These are phyloP conservation scores for Dioszegia hungarica DNA, from an alignment of 768 basidiomycete species.

Conservation along the genomic window DNA sequence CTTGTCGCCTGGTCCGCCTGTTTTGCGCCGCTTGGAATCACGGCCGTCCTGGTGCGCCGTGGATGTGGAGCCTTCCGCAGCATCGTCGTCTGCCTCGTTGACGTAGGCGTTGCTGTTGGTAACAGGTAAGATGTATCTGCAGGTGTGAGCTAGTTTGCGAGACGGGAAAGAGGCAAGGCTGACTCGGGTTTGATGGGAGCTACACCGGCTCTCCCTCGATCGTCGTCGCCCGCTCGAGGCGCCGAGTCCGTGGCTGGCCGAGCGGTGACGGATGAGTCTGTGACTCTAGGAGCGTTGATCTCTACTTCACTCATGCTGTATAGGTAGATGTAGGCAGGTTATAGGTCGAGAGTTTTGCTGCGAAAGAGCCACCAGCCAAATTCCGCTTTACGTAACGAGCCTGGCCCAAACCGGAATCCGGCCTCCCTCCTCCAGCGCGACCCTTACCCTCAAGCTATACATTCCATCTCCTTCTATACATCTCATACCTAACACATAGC, in stretches of 20 bases:
- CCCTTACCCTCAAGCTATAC: not conserved
- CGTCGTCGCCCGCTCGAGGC: slow-evolving; percentile 14
- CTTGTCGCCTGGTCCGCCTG: slow-evolving; percentile 9
- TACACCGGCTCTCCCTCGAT: slow-evolving; percentile 18
- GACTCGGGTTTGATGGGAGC: slow-evolving; percentile 47
- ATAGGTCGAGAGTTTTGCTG: not conserved
- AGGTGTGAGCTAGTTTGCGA: slow-evolving; percentile 12
- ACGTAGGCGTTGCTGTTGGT: not conserved
- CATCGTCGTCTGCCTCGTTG: slow-evolving; percentile 14
- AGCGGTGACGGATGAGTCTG: slow-evolving; percentile 10
- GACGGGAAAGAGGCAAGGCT: slow-evolving; percentile 1
- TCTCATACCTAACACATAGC: not conserved
- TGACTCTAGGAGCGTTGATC: not conserved
- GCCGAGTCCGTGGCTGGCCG: slow-evolving; percentile 23
- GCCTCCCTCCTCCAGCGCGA: not conserved
- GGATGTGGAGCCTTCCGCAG: slow-evolving; percentile 30
- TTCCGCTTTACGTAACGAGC: not conserved
- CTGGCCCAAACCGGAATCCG: slow-evolving; percentile 6
- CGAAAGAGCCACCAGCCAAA: too few species aligned
- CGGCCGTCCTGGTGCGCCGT: slow-evolving; percentile 16
- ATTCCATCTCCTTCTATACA: slow-evolving; percentile 8
- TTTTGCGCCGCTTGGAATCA: slow-evolving; percentile 36
- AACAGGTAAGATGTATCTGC: slow-evolving; percentile 6
- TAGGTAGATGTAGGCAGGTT: not conserved
- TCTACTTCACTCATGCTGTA: slow-evolving; percentile 4